Base-by-base conservation (phyloP, 257 asterid species). In the Cordia subcordata region DNA sequence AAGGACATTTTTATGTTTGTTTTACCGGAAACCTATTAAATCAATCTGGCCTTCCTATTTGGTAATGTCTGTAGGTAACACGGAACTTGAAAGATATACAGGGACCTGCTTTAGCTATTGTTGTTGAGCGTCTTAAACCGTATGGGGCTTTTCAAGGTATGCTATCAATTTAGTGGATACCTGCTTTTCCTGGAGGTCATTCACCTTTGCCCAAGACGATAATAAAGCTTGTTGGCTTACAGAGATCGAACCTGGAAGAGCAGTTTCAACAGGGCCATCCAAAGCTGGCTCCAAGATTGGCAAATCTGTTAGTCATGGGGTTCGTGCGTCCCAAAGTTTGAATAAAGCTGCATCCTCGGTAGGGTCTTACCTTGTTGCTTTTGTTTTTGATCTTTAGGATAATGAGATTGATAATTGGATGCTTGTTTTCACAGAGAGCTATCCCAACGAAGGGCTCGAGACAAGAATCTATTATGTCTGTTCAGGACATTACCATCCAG, bases 51-150 rank as follows among this genome's bases (percentile, higher is more conserved):
- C 10, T 57, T 58, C 27, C 12, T 27, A 55, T 53, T 53, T 63
- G 44, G 66, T 35, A 52, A 35, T 47, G 54, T 44, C 38, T 54
- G n/a, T 64, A 91, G 98, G 90, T 92, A 64, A 77, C 86, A 71
- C 90, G 85, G 83, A 90, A 93, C 72, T 76, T 90, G 67, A 86
- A 57, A 80, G 99, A 93, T 80, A 79, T 93, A 63, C 99, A 89
- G 62, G 99, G 99, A 38, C 79, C 99, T 70, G 96, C 96, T 47
- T 82, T 93, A 79, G 90, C 96, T 68, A 89, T 93, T 71, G 94
- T 87, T 64, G 83, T 78, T 20, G 99, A 93, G 63, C 81, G 96
- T 39, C 68, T 93, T 68, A 93, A 82, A 69, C 77, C 91, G 11
- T 54, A 64, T 65, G 95, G 97, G 58, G 75, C 70, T 32, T 66